phyloP scores from a whole-genome alignment of 2,329 filamentous ascomycete genomes.

The Colletotrichum simmondsii region DNA sequence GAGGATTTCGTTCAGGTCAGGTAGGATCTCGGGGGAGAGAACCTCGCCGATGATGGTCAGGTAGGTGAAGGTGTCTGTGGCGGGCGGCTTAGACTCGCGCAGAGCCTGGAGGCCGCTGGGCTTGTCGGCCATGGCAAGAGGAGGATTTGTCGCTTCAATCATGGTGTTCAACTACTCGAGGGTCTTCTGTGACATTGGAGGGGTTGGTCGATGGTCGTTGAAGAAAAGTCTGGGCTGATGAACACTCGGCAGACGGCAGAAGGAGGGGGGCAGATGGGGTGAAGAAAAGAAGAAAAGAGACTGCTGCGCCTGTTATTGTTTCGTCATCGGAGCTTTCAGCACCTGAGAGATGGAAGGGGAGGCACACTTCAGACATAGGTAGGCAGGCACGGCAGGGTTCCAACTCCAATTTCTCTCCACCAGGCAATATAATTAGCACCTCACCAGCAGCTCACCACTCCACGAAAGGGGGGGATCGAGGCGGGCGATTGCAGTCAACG shows the following conservation, averaged over 20 bases:
- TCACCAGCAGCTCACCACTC: slow-evolving; percentile 10
- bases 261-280: slow-evolving; percentile 1
- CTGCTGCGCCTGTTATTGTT: slow-evolving; percentile 16
- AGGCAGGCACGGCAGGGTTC: slow-evolving; percentile 6
- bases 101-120: slow-evolving; percentile 57
- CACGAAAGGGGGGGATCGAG: neutral
- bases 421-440: slow-evolving; percentile 26
- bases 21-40: slow-evolving; percentile 73
- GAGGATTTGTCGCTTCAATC: slow-evolving; percentile 31
- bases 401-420: slow-evolving; percentile 30
- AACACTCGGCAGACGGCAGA: neutral
- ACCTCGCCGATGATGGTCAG: slow-evolving; percentile 82
- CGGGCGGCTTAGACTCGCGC: slow-evolving; percentile 60
- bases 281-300: slow-evolving; percentile 27
- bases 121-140: slow-evolving; percentile 39
- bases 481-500: slow-evolving; percentile 4
- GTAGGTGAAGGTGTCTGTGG: slow-evolving; percentile 78
- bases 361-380: neutral
- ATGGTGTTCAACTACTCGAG: slow-evolving; percentile 11
- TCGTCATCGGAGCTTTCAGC: slow-evolving; percentile 28
- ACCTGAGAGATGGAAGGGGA: neutral
- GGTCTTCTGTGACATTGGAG: neutral
- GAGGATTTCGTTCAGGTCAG: slow-evolving; percentile 74
- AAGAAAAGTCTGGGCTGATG: neutral
- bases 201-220: neutral